phyloP scores from a whole-genome alignment of 352 stramenopile species.

The Hyaloperonospora arabidopsidis region DNA sequence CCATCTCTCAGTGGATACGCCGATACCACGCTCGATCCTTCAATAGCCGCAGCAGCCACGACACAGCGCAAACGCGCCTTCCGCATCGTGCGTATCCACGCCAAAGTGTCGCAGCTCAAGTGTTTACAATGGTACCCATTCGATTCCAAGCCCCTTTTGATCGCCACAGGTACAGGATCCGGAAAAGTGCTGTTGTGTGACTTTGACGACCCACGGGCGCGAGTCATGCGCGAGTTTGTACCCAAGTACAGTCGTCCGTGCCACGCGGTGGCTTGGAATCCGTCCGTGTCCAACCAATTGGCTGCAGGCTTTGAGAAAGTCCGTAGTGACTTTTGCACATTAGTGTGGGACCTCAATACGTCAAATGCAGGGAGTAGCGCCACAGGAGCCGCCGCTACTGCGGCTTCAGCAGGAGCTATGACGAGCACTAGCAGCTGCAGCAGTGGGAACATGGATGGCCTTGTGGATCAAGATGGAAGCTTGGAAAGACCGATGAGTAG shows the following conservation, averaged over 20 bases:
- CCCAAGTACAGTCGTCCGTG: constrained; percentile 80
- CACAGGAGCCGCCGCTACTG: background rate
- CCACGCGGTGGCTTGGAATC: constrained; percentile 81
- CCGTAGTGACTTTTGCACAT: constrained; percentile 74
- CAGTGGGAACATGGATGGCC: constrained; percentile 23
- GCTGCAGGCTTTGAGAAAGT: constrained; percentile 83
- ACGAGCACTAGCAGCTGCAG: constrained; percentile 17
- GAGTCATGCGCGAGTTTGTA: constrained; percentile 60
- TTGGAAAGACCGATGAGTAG: constrained; percentile 15
- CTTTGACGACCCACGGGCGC: constrained; percentile 59
- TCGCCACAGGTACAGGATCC: constrained; percentile 61
- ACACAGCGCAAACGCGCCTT: constrained; percentile 82
- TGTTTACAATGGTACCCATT: constrained; percentile 82
- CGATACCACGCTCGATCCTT: constrained; percentile 2
- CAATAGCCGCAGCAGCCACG: constrained; percentile 13
- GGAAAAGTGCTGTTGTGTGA: constrained; percentile 82
- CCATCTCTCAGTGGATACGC: constrained; percentile 6
- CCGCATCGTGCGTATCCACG: constrained; percentile 72
- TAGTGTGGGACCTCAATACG: constrained; percentile 79
- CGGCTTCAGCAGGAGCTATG: background rate
- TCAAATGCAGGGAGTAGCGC: constrained; percentile 12
- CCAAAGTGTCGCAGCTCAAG: constrained; percentile 70
- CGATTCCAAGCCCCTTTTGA: constrained; percentile 59
- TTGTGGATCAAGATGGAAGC: constrained; percentile 23
- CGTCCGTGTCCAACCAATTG: constrained; percentile 61